Evolutionary conservation across 176 grass and related monocot species (phyloP).

Genomic region (Eleusine indica): DNA sequence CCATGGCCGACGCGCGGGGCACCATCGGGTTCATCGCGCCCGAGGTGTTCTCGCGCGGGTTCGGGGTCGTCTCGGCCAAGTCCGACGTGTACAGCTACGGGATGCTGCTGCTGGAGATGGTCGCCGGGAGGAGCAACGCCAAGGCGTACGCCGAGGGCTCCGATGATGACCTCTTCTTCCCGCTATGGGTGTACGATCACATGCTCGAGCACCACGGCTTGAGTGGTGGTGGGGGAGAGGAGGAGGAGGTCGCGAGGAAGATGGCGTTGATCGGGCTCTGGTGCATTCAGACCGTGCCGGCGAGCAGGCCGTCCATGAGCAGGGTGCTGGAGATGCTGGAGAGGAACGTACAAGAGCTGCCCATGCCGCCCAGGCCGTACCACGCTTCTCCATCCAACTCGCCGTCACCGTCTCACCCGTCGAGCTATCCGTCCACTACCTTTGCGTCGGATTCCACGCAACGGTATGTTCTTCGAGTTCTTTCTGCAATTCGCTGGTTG

Average conservation of each 20-base stretch:
- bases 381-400: conserved; percentile 38
- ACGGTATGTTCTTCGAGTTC: neutral
- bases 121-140: conserved; percentile 40
- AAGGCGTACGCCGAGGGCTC: conserved; percentile 28
- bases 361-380: conserved; percentile 62
- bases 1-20: conserved; percentile 60
- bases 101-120: conserved; percentile 57
- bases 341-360: conserved; percentile 41
- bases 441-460: conserved; percentile 36
- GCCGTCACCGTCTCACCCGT: conserved; percentile 24
- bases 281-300: conserved; percentile 67
- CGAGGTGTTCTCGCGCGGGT: conserved; percentile 65
- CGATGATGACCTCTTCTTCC: conserved; percentile 50
- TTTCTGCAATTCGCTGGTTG: neutral
- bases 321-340: conserved; percentile 80
- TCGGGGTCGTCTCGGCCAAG: conserved; percentile 54
- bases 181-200: conserved; percentile 71
- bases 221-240: neutral
- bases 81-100: conserved; percentile 74
- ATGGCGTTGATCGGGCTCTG: conserved; percentile 65
- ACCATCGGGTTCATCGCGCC: conserved; percentile 85
- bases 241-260: conserved; percentile 53
- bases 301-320: conserved; percentile 65
- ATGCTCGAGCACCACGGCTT: conserved; percentile 25
- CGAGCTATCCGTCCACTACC: conserved; percentile 35